These are phyloP conservation scores for Sphagnum tenellum DNA, from an alignment of 225 moss, liverwort and hornwort species.

Conservation along the genomic window DNA sequence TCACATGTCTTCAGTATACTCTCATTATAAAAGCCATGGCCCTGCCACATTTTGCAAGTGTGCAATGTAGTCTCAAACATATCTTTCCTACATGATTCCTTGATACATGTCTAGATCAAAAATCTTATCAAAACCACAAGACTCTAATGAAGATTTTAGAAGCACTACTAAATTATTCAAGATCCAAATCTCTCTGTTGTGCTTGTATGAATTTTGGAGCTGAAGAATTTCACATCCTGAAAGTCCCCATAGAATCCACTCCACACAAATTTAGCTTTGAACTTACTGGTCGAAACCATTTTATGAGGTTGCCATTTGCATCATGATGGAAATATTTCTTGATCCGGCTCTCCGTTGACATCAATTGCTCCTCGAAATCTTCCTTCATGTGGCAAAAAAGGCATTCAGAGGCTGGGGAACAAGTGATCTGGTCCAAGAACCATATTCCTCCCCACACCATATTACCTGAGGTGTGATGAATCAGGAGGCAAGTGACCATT, in stretches of 20 bases:
- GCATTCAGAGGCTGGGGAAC: too few species aligned
- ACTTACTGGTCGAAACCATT: slow-evolving; percentile 61
- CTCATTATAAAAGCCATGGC: slow-evolving; percentile 50
- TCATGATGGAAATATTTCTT: slow-evolving; percentile 21
- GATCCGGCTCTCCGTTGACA: slow-evolving; percentile 25
- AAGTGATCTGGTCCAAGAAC: too few species aligned
- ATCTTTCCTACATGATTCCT: neutral
- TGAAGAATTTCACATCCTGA: too few species aligned
- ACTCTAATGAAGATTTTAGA: too few species aligned
- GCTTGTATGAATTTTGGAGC: too few species aligned
- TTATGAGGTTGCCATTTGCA: slow-evolving; percentile 22
- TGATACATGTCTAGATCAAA: neutral
- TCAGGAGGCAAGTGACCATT: too few species aligned
- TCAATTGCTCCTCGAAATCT: slow-evolving; percentile 33
- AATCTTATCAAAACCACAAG: too few species aligned
- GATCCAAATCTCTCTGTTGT: too few species aligned
- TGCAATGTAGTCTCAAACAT: neutral
- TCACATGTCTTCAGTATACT: slow-evolving; percentile 30
- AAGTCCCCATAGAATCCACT: too few species aligned
- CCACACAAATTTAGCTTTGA: neutral
- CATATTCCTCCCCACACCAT: too few species aligned
- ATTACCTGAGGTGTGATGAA: too few species aligned
- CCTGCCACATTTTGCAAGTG: slow-evolving; percentile 17
- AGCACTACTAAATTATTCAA: too few species aligned
- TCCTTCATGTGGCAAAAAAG: slow-evolving; percentile 13